phyloP scores from a whole-genome alignment of 306 rosid species.

The Gastrolobium villosum region DNA sequence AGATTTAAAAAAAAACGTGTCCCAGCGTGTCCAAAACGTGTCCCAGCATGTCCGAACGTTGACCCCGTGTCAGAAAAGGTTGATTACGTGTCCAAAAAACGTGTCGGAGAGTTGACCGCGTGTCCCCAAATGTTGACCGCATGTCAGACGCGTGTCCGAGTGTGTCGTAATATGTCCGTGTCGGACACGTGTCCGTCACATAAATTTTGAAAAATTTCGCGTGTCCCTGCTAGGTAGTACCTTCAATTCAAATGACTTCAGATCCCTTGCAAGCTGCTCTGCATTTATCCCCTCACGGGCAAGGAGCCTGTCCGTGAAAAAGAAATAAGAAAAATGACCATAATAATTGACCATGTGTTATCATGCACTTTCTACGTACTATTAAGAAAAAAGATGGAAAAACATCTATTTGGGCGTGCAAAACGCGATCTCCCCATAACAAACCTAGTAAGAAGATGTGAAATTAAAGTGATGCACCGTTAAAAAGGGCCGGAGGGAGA shows the following conservation, averaged over 20 bases:
- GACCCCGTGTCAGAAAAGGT: too few relatives aligned
- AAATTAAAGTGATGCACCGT: neutral
- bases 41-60: too few relatives aligned
- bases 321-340: constrained; percentile 18
- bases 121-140: too few relatives aligned
- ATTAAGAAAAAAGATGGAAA: constrained; percentile 20
- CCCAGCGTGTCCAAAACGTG: too few relatives aligned
- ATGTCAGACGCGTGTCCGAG: too few relatives aligned
- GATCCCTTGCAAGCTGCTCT: constrained; percentile 98
- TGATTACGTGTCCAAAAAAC: too few relatives aligned
- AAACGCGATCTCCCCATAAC: neutral
- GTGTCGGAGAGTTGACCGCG: too few relatives aligned
- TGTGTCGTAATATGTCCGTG: too few relatives aligned
- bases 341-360: neutral
- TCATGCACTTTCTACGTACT: neutral
- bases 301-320: constrained; percentile 75
- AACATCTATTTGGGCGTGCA: neutral
- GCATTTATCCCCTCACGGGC: constrained; percentile 99
- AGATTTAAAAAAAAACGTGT: too few relatives aligned
- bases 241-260: constrained; percentile 97
- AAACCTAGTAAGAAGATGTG: constrained; percentile 1
- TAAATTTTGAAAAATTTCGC: too few relatives aligned
- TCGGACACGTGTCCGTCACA: too few relatives aligned
- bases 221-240: too few relatives aligned
- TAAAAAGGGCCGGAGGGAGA: constrained; percentile 10